Conservation (phyloP, 495 filamentous ascomycete genomes). For the Sabuloglossum arenarium region DNA sequence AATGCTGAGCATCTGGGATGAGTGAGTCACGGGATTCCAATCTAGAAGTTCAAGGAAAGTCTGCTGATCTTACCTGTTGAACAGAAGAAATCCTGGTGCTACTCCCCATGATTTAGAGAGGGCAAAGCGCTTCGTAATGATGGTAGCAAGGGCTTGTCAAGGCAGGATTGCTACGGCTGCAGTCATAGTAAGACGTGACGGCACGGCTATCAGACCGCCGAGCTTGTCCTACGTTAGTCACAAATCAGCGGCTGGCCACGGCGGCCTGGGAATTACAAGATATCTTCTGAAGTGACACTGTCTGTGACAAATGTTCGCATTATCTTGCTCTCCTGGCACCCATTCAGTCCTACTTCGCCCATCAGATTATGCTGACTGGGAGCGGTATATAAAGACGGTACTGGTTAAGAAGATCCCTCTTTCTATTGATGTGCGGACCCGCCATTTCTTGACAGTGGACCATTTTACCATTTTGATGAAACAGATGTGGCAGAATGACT, state of each 20-base stretch:
- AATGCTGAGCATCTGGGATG: neutral
- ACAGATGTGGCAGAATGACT: slow-evolving; percentile 9
- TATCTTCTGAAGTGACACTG: neutral
- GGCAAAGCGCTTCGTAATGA: slow-evolving; percentile 4
- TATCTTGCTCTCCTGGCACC: too few relatives aligned
- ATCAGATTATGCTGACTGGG: neutral
- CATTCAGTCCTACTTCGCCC: neutral
- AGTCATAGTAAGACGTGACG: neutral
- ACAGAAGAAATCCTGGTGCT: slow-evolving; percentile 7
- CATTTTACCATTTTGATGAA: slow-evolving; percentile 9
- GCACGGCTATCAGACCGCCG: slow-evolving; percentile 6
- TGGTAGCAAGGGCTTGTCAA: neutral
- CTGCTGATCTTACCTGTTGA: neutral
- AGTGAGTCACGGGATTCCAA: neutral
- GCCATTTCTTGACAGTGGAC: slow-evolving; percentile 8
- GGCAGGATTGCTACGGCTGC: neutral
- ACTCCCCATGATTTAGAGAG: slow-evolving; percentile 4
- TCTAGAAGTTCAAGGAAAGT: neutral
- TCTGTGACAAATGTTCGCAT: slow-evolving; percentile 1
- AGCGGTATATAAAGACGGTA: slow-evolving; percentile 6
- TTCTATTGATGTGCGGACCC: slow-evolving; percentile 7
- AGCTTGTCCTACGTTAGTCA: slow-evolving; percentile 2
- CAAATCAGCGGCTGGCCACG: neutral
- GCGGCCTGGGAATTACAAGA: slow-evolving; percentile 1
- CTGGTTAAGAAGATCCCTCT: slow-evolving; percentile 6